These are phyloP conservation scores for Xanthoparmelia taractica DNA, from an alignment of 495 filamentous ascomycete genomes.

Conservation along the genomic window DNA sequence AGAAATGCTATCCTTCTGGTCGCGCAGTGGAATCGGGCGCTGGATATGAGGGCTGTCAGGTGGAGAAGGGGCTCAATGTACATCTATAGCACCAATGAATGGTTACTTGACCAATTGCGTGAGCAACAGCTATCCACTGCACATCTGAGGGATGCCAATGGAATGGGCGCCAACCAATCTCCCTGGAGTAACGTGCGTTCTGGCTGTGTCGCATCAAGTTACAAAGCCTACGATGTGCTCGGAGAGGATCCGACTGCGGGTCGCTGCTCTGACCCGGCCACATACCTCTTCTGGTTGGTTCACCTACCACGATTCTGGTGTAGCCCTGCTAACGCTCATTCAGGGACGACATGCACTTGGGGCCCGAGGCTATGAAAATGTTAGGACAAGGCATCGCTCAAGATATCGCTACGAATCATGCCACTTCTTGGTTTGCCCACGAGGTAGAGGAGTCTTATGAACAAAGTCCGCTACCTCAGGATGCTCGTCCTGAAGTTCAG, in stretches of 20 bases:
- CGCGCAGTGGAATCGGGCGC: slow-evolving; percentile 41
- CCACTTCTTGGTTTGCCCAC: slow-evolving; percentile 22
- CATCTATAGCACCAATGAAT: slow-evolving; percentile 45
- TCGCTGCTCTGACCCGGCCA: slow-evolving; percentile 40
- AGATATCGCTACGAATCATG: slow-evolving; percentile 36
- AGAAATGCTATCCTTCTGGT: slow-evolving; percentile 39
- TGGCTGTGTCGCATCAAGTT: slow-evolving; percentile 20
- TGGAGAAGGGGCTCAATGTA: slow-evolving; percentile 42
- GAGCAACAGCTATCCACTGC: slow-evolving; percentile 39
- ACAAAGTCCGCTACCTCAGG: slow-evolving; percentile 3
- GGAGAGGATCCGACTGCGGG: neutral
- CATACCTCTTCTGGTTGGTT: slow-evolving; percentile 46
- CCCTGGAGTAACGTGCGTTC: slow-evolving; percentile 34
- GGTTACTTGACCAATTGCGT: slow-evolving; percentile 43
- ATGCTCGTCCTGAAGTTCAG: neutral
- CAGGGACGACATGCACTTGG: slow-evolving; percentile 49
- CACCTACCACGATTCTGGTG: slow-evolving; percentile 12
- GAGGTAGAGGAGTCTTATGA: slow-evolving; percentile 5
- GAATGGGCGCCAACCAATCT: slow-evolving; percentile 34
- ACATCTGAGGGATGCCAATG: slow-evolving; percentile 39
- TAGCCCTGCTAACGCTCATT: slow-evolving; percentile 15
- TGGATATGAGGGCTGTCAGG: slow-evolving; percentile 33
- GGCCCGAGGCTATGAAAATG: slow-evolving; percentile 42
- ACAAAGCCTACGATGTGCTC: slow-evolving; percentile 3
- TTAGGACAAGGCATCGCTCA: slow-evolving; percentile 42